Percentiles rank a stretch among this genome's conserved stretches.
phyloP scores from a whole-genome alignment of 257 asterid genomes.

The Apocynum venetum region DNA sequence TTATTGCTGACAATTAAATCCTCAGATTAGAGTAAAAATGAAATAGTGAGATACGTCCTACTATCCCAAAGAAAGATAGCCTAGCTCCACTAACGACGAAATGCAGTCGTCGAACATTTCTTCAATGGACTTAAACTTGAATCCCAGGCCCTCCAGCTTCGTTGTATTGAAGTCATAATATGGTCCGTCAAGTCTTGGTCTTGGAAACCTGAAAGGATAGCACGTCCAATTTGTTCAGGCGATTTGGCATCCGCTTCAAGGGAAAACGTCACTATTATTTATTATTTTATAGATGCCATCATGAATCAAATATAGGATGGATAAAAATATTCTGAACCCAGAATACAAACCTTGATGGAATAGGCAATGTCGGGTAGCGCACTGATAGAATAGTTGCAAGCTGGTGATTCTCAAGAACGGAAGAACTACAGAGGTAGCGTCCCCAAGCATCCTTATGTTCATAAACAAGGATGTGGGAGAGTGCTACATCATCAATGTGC shows the following conservation, averaged over 20 bases:
- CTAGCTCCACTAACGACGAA: constrained; percentile 44
- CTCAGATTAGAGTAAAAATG: not conserved
- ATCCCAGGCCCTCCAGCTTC: constrained; percentile 52
- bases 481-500: constrained; percentile 86
- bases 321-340: not conserved
- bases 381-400: constrained; percentile 46
- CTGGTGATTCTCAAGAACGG: constrained; percentile 53
- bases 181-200: constrained; percentile 48
- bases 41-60: not conserved
- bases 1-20: not conserved
- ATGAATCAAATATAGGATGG: not conserved
- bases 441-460: constrained; percentile 59
- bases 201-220: constrained; percentile 47
- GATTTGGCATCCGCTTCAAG: too few species aligned
- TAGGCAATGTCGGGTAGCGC: constrained; percentile 56
- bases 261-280: too few species aligned
- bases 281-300: too few species aligned
- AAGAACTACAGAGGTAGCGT: constrained; percentile 70
- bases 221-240: not conserved
- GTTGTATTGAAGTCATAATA: constrained; percentile 53
- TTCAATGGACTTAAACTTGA: constrained; percentile 60
- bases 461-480: constrained; percentile 60
- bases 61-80: constrained; percentile 36
- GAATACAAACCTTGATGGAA: constrained; percentile 53
- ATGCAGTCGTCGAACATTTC: constrained; percentile 87